phyloP scores from a whole-genome alignment of 768 basidiomycete species.

The Suillus discolor region DNA sequence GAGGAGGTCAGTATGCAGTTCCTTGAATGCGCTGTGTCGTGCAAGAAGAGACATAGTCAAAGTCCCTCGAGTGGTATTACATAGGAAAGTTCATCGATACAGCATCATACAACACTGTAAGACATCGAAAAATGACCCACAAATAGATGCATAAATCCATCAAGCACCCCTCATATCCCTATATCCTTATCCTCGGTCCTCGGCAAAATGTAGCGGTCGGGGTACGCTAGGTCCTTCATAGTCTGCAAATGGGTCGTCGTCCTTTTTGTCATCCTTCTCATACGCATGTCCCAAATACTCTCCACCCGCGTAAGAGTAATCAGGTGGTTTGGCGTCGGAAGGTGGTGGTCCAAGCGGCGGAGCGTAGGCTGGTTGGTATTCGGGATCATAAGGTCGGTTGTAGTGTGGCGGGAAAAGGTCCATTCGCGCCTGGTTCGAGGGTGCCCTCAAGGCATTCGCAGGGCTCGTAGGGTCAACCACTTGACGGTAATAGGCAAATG shows the following conservation, averaged over 20 bases:
- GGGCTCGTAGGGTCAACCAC: slow-evolving; percentile 65
- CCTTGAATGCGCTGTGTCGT: background rate
- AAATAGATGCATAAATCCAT: slow-evolving; percentile 9
- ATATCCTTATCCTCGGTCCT: slow-evolving; percentile 51
- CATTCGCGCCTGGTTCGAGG: slow-evolving; percentile 36
- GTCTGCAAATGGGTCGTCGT: slow-evolving; percentile 61
- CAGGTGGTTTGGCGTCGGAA: slow-evolving; percentile 50
- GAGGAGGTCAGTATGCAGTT: slow-evolving; percentile 14
- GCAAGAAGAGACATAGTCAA: background rate
- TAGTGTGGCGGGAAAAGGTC: slow-evolving; percentile 54
- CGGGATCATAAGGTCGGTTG: slow-evolving; percentile 54
- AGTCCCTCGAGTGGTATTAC: background rate
- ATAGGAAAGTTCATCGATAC: background rate
- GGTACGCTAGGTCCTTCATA: slow-evolving; percentile 41
- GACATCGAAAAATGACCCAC: background rate
- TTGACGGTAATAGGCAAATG: slow-evolving; percentile 77
- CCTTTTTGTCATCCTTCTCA: slow-evolving; percentile 35
- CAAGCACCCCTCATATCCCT: slow-evolving; percentile 41
- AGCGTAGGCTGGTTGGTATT: slow-evolving; percentile 40
- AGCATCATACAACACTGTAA: background rate
- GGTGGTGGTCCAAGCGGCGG: slow-evolving; percentile 56
- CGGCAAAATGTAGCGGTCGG: slow-evolving; percentile 37
- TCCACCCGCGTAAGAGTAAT: slow-evolving; percentile 43
- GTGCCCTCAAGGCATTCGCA: slow-evolving; percentile 52
- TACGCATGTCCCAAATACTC: slow-evolving; percentile 30